Base-by-base conservation (phyloP, 495 filamentous ascomycete species). In the Cryomyces antarcticus region DNA sequence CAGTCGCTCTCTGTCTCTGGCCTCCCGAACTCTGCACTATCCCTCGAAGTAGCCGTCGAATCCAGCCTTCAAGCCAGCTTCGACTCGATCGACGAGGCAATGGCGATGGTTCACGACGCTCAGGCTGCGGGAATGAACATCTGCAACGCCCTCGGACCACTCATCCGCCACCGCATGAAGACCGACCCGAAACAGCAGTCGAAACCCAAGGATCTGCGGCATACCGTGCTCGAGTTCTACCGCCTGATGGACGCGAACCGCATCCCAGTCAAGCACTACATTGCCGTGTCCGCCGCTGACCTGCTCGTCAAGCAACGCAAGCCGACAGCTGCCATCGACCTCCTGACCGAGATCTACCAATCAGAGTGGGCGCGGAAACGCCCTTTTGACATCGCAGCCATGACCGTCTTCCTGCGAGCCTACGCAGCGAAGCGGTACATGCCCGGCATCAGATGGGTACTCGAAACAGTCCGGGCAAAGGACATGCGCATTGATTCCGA, bases 401-500 rank as follows among this genome's bases (percentile, higher is more conserved):
- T 52, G 45, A 43, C 52, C 1, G 33, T 49, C 5, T 46, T 46
- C 35, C 10, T 55, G 12, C 34, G 46, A 28, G 50, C 39, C 31
- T 53, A 52, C 38, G 33, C 34, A 11, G 35, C 30, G 6, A 7
- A 50, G 5, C 13, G 41, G 4, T 27, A 42, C 27, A 4, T 49
- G 3, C 5, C 31, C n/a, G 52, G 52, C 24, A 30, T 55, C 17
- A 24, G 42, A 33, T 52, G 47, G 47, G 43, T 40, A 17, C 39
- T 55, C 9, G 10, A 41, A 2, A 41, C 30, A 7, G 50, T 55
- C 28, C 40, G 52, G 5, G 13, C 17, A 5, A 28, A 42, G 7
- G 42, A 50, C 41, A 48, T 55, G 44, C 41, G 45, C 24, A 51
- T 55, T 29, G 45, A 50, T n/a, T n/a, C n/a, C n/a, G n/a, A n/a